Evolutionary conservation across 306 rosid species (phyloP), one percentile per base, ranked within the genome.

Genomic region (Chamaecrista fasciculata): DNA sequence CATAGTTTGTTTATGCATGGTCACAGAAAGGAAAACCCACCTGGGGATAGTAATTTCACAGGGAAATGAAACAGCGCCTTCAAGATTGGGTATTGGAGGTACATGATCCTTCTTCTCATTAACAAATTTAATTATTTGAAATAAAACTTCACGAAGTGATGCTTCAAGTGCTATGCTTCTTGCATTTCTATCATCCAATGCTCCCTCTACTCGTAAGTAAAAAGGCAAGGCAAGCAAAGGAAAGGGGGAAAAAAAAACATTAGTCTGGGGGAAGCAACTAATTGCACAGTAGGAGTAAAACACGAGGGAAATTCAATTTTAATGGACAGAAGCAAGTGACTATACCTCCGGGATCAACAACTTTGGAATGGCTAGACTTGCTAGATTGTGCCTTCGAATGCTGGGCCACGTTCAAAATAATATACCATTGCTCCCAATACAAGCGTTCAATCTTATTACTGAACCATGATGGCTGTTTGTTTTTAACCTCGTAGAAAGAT

Each of bases 21-120:
- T 34, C 21, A 51, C 25, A 50, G 62, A 24, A 65, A 66, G 11
- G 18, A 59, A 19, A 57, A 62, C 85, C 65, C 73, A 93, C 98
- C 96, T 86, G n/a, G 96, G 96, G 62, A 90, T 90, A 24, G 91
- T 83, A 29, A 93, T 93, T 77, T 93, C 98, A 75, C 80, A 84
- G 15, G 96, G 96, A 79, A 87, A 93, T 29, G 81, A 86, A 73
- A 88, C 74, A 28, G 87, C 88, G 56, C 88, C 87, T 74, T 90
- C 98, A 18, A 59, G 66, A 82, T 75, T 83, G 53, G 96, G 98
- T 68, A 92, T 89, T 23, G 92, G 82, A 34, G 98, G 96, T 63
- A 93, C 90, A 37, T 93, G 98, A 77, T 93, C 98, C 85, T 85
- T 93, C 74, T 93, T 93, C 88, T 93, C 98, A 44, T 90, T 90